Evolutionary conservation across 2,329 filamentous ascomycete species (phyloP).

Genomic region (Exophiala oligosperma): DNA sequence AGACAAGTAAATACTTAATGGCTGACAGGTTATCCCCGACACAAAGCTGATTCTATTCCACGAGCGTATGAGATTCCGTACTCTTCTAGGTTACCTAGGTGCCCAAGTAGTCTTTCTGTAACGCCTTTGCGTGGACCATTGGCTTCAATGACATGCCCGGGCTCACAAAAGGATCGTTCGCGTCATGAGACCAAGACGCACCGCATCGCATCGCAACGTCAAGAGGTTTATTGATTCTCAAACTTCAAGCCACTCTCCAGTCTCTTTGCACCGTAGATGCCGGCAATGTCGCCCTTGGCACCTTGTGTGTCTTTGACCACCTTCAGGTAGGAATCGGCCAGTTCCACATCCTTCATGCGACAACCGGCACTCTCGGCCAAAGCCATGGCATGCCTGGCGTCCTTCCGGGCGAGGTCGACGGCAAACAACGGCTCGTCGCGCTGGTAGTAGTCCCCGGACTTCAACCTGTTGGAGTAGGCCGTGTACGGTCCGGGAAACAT

Average conservation of each 20-base stretch:
- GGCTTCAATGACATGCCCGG: too few species aligned
- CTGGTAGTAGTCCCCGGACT: conserved; percentile 72
- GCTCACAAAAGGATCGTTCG: too few species aligned
- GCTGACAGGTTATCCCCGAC: too few species aligned
- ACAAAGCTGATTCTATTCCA: too few species aligned
- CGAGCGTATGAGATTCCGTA: too few species aligned
- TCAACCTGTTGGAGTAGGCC: conserved; percentile 74
- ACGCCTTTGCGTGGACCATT: too few species aligned
- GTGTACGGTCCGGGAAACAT: conserved; percentile 76
- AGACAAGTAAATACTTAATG: too few species aligned
- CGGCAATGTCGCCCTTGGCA: conserved; percentile 69
- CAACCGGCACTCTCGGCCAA: conserved; percentile 65
- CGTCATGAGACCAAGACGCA: too few species aligned
- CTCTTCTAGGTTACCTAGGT: too few species aligned
- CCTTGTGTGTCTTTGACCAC: conserved; percentile 60
- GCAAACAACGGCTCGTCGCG: conserved; percentile 77
- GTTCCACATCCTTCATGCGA: conserved; percentile 63
- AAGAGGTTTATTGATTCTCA: conserved; percentile 54
- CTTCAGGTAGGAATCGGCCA: conserved; percentile 68
- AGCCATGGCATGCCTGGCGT: conserved; percentile 70
- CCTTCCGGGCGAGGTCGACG: conserved; percentile 80
- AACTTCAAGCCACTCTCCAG: conserved; percentile 73
- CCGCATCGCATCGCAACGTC: too few species aligned
- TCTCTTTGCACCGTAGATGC: conserved; percentile 78
- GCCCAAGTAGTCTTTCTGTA: too few species aligned